Base-by-base conservation (phyloP, 169 alveolate species). In the Haemoproteus tartakovskyi region DNA sequence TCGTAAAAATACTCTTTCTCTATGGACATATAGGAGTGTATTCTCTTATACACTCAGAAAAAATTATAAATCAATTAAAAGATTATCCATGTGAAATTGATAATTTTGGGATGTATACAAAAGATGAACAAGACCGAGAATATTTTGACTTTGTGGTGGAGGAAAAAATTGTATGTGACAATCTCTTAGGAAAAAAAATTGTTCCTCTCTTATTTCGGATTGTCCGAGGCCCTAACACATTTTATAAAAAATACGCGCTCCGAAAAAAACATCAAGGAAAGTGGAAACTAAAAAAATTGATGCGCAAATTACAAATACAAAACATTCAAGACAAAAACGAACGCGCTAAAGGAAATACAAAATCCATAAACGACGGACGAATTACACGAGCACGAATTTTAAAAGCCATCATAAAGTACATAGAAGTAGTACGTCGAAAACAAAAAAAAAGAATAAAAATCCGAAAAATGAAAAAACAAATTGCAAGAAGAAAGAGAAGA, bases 71-170 rank as follows among this genome's bases (percentile, higher is more conserved):
- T 22, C 51, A 67, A 27, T 67, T 67, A 33, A 67, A 67, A 41
- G 56, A 67, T 14, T 24, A 54, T 3, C 60, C 62, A 14, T 67
- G 60, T 9, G 56, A 67, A 40, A 54, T 36, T 41, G 82, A 67
- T 41, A 67, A 67, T 33, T 67, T 26, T 52, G 82, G 82, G 2
- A 67, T 67, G 82, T 67, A 70, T 9, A 67, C 82, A 11, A 67
- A 52, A 16, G 82, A 67, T 26, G 82, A 67, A 67, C 51, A 67
- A 29, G 82, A 67, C 14, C 38, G 82, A 27, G 82, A 67, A 30
- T 67, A 67, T 52, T 67, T 67, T 46, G 82, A 67, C 37, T 67
- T 54, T 14, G 70, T 67, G 22, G 82, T 67, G 38, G 82, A 67
- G 11, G 16, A 67, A 41, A 67, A 54, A 70, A 67, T 67, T 40